Conservation (phyloP, 768 basidiomycete genomes). For the Lenzites betulinus region DNA sequence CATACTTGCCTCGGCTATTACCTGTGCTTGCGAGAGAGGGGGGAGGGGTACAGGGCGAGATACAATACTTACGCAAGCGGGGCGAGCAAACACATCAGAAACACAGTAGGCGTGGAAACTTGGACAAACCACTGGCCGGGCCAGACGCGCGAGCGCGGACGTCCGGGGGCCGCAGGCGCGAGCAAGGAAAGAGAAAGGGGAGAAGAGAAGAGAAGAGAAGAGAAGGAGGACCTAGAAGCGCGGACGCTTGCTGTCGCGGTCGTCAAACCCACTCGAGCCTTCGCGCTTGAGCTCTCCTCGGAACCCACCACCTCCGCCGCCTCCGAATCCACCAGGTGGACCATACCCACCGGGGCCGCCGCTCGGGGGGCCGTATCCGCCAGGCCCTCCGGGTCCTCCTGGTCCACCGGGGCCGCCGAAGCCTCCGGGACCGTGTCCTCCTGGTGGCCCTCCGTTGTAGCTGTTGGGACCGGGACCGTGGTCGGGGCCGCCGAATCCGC, state of each 20-base stretch:
- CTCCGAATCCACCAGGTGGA: conserved; percentile 46
- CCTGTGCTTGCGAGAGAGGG: conserved; percentile 18
- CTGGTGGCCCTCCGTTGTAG: conserved; percentile 44
- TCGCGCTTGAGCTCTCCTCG: conserved; percentile 77
- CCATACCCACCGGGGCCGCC: conserved; percentile 50
- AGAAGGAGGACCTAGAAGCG: conserved; percentile 52
- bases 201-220: not conserved
- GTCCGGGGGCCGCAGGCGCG: conserved; percentile 2
- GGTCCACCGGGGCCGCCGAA: conserved; percentile 34
- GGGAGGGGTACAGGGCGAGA: conserved; percentile 11
- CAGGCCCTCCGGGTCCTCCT: conserved; percentile 34
- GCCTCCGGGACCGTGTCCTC: conserved; percentile 34
- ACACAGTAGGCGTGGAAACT: no score
- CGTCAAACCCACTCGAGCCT: conserved; percentile 78
- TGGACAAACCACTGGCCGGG: conserved; percentile 16
- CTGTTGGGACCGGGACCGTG: conserved; percentile 26
- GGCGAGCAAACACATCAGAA: not conserved
- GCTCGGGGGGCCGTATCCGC: conserved; percentile 42
- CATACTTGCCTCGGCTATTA: conserved; percentile 24
- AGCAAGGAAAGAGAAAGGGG: not conserved
- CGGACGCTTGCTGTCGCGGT: conserved; percentile 79
- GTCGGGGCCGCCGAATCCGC: conserved; percentile 51
- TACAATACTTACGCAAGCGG: conserved; percentile 24
- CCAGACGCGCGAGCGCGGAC: not conserved
- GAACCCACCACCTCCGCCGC: conserved; percentile 60